Evolutionary conservation across 305 asterid species (phyloP).

Genomic region (Plantago lanceolata): DNA sequence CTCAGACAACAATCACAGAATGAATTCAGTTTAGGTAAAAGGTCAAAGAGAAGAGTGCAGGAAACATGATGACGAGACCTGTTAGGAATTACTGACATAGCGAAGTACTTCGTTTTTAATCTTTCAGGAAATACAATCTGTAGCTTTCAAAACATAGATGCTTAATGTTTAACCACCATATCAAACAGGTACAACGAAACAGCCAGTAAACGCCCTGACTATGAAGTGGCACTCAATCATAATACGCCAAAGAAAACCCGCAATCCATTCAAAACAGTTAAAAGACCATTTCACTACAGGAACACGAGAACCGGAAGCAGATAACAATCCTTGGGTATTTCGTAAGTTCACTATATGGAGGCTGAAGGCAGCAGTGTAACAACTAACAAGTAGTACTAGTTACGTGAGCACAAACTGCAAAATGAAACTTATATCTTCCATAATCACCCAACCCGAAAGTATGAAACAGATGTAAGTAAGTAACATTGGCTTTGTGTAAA

Average conservation of each 20-base stretch:
- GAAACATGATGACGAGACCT: slow-evolving; percentile 8
- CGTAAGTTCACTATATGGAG: background rate
- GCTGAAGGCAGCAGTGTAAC: no score
- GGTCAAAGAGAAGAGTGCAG: background rate
- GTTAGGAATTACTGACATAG: background rate
- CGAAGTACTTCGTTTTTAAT: background rate
- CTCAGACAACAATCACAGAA: background rate
- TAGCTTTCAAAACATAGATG: background rate
- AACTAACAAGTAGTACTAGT: no score
- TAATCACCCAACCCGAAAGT: background rate
- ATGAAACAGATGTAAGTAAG: no score
- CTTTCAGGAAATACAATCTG: background rate
- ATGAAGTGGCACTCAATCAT: background rate
- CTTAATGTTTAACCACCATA: background rate
- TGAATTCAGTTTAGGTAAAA: background rate
- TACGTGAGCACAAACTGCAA: no score
- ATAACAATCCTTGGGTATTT: background rate
- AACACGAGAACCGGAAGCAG: background rate
- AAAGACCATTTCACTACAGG: slow-evolving; percentile 6
- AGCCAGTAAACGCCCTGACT: background rate
- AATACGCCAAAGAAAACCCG: background rate
- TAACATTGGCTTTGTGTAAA: background rate
- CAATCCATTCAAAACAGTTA: slow-evolving; percentile 9
- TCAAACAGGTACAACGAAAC: background rate
- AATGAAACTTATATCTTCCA: slow-evolving; percentile 6